A percentile compares a stretch with the other conserved stretches of the same genome.
These are phyloP conservation scores for Colletotrichum sublineola DNA, from an alignment of 2,329 filamentous ascomycete species.

Conservation along the genomic window DNA sequence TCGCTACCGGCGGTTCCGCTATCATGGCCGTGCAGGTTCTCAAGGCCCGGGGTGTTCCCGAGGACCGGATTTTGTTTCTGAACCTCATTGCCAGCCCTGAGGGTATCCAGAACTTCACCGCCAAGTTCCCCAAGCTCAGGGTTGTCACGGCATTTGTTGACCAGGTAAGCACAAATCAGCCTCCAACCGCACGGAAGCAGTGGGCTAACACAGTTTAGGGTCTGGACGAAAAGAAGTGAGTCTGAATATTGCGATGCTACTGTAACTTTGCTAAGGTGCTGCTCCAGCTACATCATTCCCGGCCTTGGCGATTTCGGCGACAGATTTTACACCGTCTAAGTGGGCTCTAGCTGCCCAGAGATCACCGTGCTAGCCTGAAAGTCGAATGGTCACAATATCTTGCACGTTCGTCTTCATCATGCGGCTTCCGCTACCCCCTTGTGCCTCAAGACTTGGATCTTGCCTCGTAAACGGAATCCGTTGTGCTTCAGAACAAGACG, in stretches of 20 bases:
- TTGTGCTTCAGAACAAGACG: background rate
- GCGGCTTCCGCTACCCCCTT: background rate
- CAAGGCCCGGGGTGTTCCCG: slow-evolving; percentile 89
- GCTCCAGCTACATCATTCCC: slow-evolving; percentile 89
- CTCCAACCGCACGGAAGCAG: background rate
- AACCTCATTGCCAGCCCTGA: slow-evolving; percentile 98
- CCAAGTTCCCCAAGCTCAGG: slow-evolving; percentile 88
- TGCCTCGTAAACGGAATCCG: background rate
- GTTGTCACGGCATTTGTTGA: slow-evolving; percentile 98
- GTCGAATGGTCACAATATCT: background rate
- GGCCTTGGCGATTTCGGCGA: slow-evolving; percentile 97
- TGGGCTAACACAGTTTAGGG: slow-evolving; percentile 62
- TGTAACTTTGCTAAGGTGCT: slow-evolving; percentile 52
- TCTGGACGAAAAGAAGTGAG: slow-evolving; percentile 97
- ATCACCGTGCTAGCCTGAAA: background rate
- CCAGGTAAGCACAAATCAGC: slow-evolving; percentile 62
- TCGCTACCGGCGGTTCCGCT: slow-evolving; percentile 95
- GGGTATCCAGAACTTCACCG: slow-evolving; percentile 89
- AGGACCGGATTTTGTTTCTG: slow-evolving; percentile 94
- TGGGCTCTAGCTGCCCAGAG: background rate
- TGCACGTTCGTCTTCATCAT: background rate
- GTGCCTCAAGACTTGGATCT: background rate
- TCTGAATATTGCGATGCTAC: slow-evolving; percentile 45
- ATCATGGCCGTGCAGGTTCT: slow-evolving; percentile 97
- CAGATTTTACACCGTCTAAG: slow-evolving; percentile 90